Conservation (phyloP, 2,329 filamentous ascomycete species). For the Mollisia scopiformis region DNA sequence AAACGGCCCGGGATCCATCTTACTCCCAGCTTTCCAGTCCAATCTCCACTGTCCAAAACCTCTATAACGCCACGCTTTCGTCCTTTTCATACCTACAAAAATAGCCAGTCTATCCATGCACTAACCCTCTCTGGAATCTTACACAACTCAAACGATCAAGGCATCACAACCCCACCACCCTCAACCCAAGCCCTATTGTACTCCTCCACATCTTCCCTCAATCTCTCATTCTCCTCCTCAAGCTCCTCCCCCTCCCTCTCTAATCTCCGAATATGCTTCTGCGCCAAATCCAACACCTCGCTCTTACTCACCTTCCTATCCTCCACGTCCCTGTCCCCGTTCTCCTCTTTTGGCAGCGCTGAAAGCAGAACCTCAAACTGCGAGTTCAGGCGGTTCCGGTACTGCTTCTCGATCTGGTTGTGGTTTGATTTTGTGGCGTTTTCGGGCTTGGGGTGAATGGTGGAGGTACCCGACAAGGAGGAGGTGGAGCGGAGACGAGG, state of each 20-base stretch:
- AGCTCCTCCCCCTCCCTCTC: slow-evolving; percentile 4
- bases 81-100: too few species aligned
- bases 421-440: slow-evolving; percentile 6
- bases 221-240: slow-evolving; percentile 2
- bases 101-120: too few species aligned
- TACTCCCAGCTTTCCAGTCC: too few species aligned
- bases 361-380: slow-evolving; percentile 13
- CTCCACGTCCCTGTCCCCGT: background rate
- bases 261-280: slow-evolving; percentile 13
- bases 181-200: slow-evolving; percentile 4
- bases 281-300: slow-evolving; percentile 13
- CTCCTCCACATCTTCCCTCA: slow-evolving; percentile 1
- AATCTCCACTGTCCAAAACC: too few species aligned
- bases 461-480: too few species aligned
- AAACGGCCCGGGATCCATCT: too few species aligned
- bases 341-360: background rate
- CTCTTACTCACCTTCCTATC: slow-evolving; percentile 15
- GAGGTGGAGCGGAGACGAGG: slow-evolving; percentile 7
- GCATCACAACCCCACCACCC: slow-evolving; percentile 5
- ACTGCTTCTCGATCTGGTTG: slow-evolving; percentile 22
- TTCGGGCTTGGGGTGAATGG: too few species aligned
- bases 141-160: slow-evolving; percentile 2
- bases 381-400: slow-evolving; percentile 18
- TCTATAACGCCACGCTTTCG: too few species aligned
- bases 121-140: too few species aligned